A percentile compares a stretch with the other conserved stretches of the same genome.
Conservation (phyloP, 2,329 filamentous ascomycete species). For the Hymenoscyphus fraxineus region DNA sequence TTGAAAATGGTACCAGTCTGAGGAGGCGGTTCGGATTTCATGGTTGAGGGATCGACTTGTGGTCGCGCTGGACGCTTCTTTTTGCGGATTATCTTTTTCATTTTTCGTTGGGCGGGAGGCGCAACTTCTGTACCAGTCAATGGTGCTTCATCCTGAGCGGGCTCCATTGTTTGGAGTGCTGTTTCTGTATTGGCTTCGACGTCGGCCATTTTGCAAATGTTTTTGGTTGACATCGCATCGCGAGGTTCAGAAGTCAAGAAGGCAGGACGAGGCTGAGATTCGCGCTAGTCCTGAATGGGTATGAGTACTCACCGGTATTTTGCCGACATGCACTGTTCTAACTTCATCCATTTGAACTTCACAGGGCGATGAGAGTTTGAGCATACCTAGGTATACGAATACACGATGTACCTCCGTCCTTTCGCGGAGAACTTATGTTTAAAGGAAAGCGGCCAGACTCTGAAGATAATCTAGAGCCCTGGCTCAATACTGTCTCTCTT, state of each 20-base stretch:
- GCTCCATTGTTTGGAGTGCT: conserved; percentile 12
- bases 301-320: background rate
- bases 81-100: conserved; percentile 88
- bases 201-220: conserved; percentile 7
- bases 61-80: conserved; percentile 86
- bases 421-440: no score
- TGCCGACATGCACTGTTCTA: background rate
- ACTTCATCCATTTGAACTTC: background rate
- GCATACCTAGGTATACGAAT: no score
- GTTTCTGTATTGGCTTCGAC: background rate
- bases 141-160: conserved; percentile 27
- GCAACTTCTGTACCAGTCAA: conserved; percentile 30
- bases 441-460: no score
- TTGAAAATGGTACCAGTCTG: conserved; percentile 97
- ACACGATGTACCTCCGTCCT: no score
- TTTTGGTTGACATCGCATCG: background rate
- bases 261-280: conserved; percentile 5
- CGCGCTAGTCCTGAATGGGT: background rate
- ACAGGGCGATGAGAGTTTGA: no score
- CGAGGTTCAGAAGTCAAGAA: background rate
- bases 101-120: conserved; percentile 46
- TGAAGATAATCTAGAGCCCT: no score
- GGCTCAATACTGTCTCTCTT: no score
- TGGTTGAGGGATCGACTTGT: conserved; percentile 80
- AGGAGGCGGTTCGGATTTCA: conserved; percentile 80